These are phyloP conservation scores for Linum trigynum DNA, from an alignment of 345 rosid genomes.

Conservation along the genomic window DNA sequence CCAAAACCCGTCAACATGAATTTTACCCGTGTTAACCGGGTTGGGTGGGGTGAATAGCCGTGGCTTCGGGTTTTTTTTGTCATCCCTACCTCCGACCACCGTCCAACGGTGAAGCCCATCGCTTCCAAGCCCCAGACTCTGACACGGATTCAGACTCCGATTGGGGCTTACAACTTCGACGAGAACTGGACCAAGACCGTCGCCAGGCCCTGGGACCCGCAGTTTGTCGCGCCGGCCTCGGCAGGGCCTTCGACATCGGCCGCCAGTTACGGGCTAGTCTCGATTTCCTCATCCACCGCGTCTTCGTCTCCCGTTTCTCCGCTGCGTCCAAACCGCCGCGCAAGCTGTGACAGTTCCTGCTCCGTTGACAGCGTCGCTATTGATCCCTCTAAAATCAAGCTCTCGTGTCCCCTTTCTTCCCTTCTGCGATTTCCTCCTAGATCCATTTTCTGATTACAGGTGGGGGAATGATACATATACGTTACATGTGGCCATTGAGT, in stretches of 20 bases:
- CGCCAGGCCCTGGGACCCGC: slow-evolving; percentile 73
- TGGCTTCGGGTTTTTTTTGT: no score
- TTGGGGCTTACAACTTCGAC: slow-evolving; percentile 30
- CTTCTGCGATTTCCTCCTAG: background rate
- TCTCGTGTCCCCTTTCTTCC: slow-evolving; percentile 10
- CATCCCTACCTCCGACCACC: no score
- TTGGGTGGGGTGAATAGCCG: no score
- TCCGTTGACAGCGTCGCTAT: slow-evolving; percentile 29
- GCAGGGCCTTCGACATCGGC: slow-evolving; percentile 44
- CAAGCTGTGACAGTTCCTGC: slow-evolving; percentile 44
- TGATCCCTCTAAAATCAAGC: slow-evolving; percentile 63
- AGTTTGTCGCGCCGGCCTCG: slow-evolving; percentile 36
- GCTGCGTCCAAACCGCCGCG: slow-evolving; percentile 70
- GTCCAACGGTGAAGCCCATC: no score
- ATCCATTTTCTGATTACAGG: background rate
- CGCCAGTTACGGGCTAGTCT: slow-evolving; percentile 35
- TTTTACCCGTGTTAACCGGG: no score
- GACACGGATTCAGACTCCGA: no score
- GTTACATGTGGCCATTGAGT: slow-evolving; percentile 57
- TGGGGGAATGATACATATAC: background rate
- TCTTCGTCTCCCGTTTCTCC: slow-evolving; percentile 80
- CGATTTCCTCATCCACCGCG: slow-evolving; percentile 64
- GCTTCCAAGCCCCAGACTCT: no score
- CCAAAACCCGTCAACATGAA: no score
- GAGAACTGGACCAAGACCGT: slow-evolving; percentile 54